Evolutionary conservation across 768 basidiomycete species (phyloP), one percentile per base, ranked within the genome.

Genomic region (Pleurotus giganteus): DNA sequence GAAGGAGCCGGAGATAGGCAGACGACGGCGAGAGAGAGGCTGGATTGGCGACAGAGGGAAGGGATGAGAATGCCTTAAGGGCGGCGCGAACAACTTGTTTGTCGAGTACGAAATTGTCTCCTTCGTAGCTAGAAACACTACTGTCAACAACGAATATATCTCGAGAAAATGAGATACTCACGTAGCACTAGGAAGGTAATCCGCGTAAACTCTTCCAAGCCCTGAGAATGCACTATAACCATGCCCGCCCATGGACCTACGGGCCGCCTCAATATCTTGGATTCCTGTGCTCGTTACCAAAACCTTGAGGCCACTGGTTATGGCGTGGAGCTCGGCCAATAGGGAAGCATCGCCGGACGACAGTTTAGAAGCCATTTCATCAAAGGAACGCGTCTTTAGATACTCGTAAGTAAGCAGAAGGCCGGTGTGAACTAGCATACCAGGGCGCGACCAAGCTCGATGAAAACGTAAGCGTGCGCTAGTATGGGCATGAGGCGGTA

Each of bases 31-130:
- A 73, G 19, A 85, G 72, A 4, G 64, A 55, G 2, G 62, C 39
- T 0, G 69, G 61, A 15, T 64, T 58, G 4, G 61, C 58, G 1
- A 68, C 58, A 3, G 71, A 59, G 28, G 69, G 66, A 5, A 80
- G 63, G 13, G 57, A 61, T 15, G 66, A 70, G 61, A 77, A 78
- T 0, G 85, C 76, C 60, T 89, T 91, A 26, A 88, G 68, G 2
- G 86, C 86, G 0, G 86, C 82, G 21, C 87, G 81, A 29, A 88
- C 81, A 29, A 89, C 87, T 67, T 91, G 89, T 45, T 81, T 76
- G 59, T 88, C 85, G 9, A 91, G 76, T 4, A 90, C 85, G 57
- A 79, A 90, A 63, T 91, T 91, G 62, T 91, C 89, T 12, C 89
- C 88, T 70, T 91, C 89, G 58, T 81, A 89, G 2, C 86, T 87